phyloP scores from a whole-genome alignment of 768 basidiomycete genomes.

The Termitomyces sp. region DNA sequence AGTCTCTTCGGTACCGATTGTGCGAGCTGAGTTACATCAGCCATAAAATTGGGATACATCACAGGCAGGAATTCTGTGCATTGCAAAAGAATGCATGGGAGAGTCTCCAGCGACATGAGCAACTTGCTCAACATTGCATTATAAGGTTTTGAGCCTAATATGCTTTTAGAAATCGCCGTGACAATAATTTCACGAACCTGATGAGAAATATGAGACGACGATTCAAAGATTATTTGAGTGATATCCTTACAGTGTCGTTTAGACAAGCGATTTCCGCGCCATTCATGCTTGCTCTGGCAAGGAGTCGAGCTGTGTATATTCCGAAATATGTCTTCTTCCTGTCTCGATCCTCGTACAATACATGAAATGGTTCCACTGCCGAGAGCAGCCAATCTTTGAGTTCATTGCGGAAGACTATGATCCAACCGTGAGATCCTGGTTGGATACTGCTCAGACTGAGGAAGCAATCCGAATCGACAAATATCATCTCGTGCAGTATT shows the following conservation, averaged over 20 bases:
- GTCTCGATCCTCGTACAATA: conserved; percentile 3
- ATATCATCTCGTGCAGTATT: conserved; percentile 11
- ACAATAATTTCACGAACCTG: conserved; percentile 11
- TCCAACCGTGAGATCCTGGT: conserved; percentile 14
- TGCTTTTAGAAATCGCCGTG: conserved; percentile 9
- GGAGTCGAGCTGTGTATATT: conserved; percentile 8
- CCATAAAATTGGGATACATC: neutral
- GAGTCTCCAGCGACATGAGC: conserved; percentile 4
- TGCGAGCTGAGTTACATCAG: neutral
- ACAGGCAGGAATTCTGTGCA: conserved; percentile 7
- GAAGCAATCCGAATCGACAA: conserved; percentile 14
- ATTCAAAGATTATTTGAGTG: neutral
- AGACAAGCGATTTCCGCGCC: conserved; percentile 14
- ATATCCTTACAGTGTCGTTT: neutral
- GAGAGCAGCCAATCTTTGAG: conserved; percentile 14
- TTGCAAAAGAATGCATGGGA: conserved; percentile 10
- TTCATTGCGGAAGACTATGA: conserved; percentile 15
- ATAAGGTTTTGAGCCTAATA: conserved; percentile 5
- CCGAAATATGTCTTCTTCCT: conserved; percentile 9
- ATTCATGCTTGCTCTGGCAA: conserved; percentile 10
- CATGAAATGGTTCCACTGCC: conserved; percentile 9
- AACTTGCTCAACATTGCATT: neutral
- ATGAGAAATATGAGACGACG: neutral
- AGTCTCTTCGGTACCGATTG: neutral
- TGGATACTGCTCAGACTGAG: conserved; percentile 7